Conservation (phyloP, 2,329 filamentous ascomycete species). For the Neophaeococcomyces mojaviensis region DNA sequence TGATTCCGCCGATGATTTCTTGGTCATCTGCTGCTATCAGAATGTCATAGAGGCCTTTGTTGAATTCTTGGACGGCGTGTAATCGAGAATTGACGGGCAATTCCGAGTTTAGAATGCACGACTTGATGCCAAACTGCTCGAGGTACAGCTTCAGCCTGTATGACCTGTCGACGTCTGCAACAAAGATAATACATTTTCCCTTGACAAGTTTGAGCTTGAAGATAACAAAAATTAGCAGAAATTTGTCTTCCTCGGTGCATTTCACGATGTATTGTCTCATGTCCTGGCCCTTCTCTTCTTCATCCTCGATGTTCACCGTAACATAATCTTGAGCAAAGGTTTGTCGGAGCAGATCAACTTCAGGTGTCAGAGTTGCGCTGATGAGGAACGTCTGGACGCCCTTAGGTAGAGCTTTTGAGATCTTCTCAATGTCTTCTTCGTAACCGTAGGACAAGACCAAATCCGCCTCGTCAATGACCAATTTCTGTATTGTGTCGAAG, state of each 20-base stretch:
- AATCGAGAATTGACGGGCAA: constrained; percentile 86
- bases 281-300: constrained; percentile 66
- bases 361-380: constrained; percentile 83
- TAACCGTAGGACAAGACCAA: constrained; percentile 91
- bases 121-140: constrained; percentile 92
- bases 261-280: constrained; percentile 82
- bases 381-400: constrained; percentile 86
- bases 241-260: constrained; percentile 96
- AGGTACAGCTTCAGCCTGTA: constrained; percentile 92
- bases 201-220: constrained; percentile 92
- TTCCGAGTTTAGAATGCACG: constrained; percentile 89
- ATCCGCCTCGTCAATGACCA: constrained; percentile 93
- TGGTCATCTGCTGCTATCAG: constrained; percentile 93
- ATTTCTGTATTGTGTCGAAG: constrained; percentile 61
- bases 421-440: constrained; percentile 75
- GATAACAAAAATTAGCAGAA: constrained; percentile 83
- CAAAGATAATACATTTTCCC: constrained; percentile 80
- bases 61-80: constrained; percentile 95
- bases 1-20: constrained; percentile 61
- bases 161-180: constrained; percentile 78
- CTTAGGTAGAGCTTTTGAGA: constrained; percentile 71
- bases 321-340: constrained; percentile 78
- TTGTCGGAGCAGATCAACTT: constrained; percentile 76
- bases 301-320: constrained; percentile 73
- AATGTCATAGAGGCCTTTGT: constrained; percentile 93